phyloP scores from a whole-genome alignment of 2,329 filamentous ascomycete genomes.

The Clathrospora elynae region DNA sequence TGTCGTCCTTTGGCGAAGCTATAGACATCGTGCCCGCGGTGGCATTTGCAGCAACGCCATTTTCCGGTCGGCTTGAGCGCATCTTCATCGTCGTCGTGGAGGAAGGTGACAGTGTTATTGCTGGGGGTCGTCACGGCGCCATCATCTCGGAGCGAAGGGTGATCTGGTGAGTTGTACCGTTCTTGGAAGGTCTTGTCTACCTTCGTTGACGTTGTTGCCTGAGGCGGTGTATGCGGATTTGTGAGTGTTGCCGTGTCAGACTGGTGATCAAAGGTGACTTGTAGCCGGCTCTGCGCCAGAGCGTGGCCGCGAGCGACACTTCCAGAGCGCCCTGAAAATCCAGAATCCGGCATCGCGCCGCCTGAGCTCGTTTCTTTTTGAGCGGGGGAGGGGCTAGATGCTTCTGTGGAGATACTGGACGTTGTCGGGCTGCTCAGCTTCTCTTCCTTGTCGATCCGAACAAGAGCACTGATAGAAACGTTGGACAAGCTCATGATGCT shows the following conservation, averaged over 20 bases:
- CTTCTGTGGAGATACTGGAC: too few relatives aligned
- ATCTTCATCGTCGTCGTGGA: background rate
- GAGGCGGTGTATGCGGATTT: too few relatives aligned
- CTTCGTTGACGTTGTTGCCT: too few relatives aligned
- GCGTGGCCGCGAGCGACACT: constrained; percentile 9
- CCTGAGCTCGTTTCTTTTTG: too few relatives aligned
- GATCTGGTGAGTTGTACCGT: background rate
- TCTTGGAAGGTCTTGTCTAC: background rate
- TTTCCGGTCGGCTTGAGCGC: constrained; percentile 6
- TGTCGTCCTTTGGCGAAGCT: constrained; percentile 16
- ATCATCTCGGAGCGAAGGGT: too few relatives aligned
- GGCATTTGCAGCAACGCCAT: constrained; percentile 20
- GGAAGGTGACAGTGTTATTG: background rate
- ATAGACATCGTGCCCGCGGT: constrained; percentile 9
- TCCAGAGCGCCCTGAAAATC: too few relatives aligned
- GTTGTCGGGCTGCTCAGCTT: background rate
- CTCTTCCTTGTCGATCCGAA: background rate
- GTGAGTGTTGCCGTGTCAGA: background rate
- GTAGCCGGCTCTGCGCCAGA: constrained; percentile 5
- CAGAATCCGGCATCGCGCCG: too few relatives aligned
- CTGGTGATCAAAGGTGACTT: background rate
- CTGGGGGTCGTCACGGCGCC: too few relatives aligned
- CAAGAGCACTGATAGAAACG: background rate
- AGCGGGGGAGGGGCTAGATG: too few relatives aligned
- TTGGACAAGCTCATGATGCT: constrained; percentile 2